A percentile compares a stretch with the other conserved stretches of the same genome.
Evolutionary conservation across 768 basidiomycete genomes (phyloP).

Genomic region (Tulasnella sp.): DNA sequence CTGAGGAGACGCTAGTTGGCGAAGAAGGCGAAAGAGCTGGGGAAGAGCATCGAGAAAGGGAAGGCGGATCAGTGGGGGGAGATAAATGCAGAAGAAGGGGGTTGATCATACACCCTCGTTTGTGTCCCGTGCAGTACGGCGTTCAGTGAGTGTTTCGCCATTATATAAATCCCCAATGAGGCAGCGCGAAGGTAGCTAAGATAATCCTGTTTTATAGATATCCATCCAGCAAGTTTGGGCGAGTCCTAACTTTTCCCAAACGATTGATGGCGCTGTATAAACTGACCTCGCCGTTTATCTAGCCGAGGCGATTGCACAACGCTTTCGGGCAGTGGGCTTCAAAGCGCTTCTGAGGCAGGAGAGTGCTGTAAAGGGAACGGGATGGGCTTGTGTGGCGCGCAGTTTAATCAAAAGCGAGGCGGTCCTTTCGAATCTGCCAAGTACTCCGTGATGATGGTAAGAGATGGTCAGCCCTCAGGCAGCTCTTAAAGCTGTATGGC

Average conservation of each 20-base stretch:
- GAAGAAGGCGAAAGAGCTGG: no score
- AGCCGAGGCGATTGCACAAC: background rate
- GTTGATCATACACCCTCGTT: constrained; percentile 5
- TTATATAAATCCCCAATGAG: background rate
- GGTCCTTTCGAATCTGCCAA: background rate
- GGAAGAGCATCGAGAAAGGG: no score
- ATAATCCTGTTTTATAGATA: no score
- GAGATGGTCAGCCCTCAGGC: background rate
- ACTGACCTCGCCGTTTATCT: no score
- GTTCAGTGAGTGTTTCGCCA: background rate
- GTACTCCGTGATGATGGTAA: background rate
- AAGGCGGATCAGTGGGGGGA: no score
- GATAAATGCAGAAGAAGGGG: constrained; percentile 17
- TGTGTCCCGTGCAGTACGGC: constrained; percentile 10
- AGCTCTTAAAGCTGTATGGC: no score
- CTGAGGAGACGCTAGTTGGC: no score
- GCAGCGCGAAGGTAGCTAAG: background rate
- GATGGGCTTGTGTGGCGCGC: background rate
- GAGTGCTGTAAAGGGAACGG: background rate
- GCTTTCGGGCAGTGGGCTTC: background rate
- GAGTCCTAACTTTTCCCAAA: background rate
- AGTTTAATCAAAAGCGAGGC: background rate
- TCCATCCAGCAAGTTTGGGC: background rate
- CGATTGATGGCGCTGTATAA: background rate
- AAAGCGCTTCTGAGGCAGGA: no score